Percentiles rank a stretch among this genome's conserved stretches.
Evolutionary conservation across 2,329 filamentous ascomycete species (phyloP).

Genomic region (Meredithiella fracta): DNA sequence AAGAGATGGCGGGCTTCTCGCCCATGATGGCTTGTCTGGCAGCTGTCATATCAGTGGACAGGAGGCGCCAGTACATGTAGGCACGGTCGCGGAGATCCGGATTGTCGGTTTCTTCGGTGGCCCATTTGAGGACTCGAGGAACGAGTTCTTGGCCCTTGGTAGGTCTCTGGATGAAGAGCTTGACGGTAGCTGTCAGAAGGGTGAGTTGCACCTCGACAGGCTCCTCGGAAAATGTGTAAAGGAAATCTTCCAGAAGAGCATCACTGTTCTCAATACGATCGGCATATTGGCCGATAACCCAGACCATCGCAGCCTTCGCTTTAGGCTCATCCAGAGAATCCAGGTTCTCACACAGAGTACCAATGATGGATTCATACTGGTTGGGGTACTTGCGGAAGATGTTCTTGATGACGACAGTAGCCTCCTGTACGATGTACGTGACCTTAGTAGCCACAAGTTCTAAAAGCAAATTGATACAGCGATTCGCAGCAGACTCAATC

Average conservation of each 20-base stretch:
- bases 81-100: constrained; percentile 88
- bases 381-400: constrained; percentile 99
- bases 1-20: constrained; percentile 88
- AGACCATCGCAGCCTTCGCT: constrained; percentile 96
- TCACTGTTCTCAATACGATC: constrained; percentile 96
- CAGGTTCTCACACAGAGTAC: constrained; percentile 85
- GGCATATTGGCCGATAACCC: constrained; percentile 97
- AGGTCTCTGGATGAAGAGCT: constrained; percentile 91
- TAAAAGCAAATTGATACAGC: constrained; percentile 83
- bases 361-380: constrained; percentile 95
- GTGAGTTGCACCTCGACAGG: constrained; percentile 90
- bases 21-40: constrained; percentile 91
- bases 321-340: constrained; percentile 95
- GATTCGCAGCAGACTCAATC: constrained; percentile 80
- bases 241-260: constrained; percentile 80
- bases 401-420: constrained; percentile 94
- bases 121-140: constrained; percentile 92
- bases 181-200: constrained; percentile 87
- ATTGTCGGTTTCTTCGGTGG: constrained; percentile 97
- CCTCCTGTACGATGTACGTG: constrained; percentile 96
- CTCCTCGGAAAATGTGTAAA: constrained; percentile 87
- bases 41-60: constrained; percentile 77
- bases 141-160: constrained; percentile 89
- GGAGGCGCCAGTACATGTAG: constrained; percentile 98
- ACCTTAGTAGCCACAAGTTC: constrained; percentile 96